phyloP scores from a whole-genome alignment of 306 rosid genomes.

The Canavalia gladiata region DNA sequence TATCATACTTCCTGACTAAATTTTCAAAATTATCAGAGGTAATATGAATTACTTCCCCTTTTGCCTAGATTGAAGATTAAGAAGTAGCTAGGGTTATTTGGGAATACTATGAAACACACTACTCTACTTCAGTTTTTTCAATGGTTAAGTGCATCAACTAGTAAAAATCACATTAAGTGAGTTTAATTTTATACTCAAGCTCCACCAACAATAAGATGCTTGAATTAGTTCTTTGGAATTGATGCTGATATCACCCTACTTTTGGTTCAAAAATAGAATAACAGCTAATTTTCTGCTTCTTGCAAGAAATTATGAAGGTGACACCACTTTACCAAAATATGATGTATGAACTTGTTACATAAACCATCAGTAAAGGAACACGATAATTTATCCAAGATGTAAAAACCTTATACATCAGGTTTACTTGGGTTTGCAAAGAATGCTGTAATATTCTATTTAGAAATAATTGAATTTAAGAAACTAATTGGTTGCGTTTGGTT shows the following conservation, averaged over 20 bases:
- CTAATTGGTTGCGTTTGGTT: slow-evolving; percentile 30
- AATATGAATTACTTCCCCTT: slow-evolving; percentile 40
- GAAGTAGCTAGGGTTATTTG: slow-evolving; percentile 30
- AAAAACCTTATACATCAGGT: slow-evolving; percentile 6
- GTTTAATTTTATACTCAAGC: slow-evolving; percentile 35
- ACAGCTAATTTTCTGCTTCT: slow-evolving; percentile 9
- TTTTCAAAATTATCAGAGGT: slow-evolving; percentile 84
- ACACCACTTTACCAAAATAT: slow-evolving; percentile 15
- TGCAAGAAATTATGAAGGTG: slow-evolving; percentile 15
- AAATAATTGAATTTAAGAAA: slow-evolving; percentile 7
- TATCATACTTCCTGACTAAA: slow-evolving; percentile 71
- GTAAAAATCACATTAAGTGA: slow-evolving; percentile 38
- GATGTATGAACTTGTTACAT: slow-evolving; percentile 4
- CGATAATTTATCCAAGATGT: slow-evolving; percentile 34
- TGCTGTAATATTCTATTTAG: slow-evolving; percentile 27
- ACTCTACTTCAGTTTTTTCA: slow-evolving; percentile 25
- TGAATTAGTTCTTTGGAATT: slow-evolving; percentile 34
- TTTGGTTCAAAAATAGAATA: slow-evolving; percentile 37
- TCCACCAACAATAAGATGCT: slow-evolving; percentile 34
- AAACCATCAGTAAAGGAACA: slow-evolving; percentile 7
- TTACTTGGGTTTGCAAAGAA: slow-evolving; percentile 20
- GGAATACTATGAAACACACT: slow-evolving; percentile 34
- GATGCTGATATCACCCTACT: slow-evolving; percentile 10
- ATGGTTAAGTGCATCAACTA: slow-evolving; percentile 33
- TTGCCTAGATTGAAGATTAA: slow-evolving; percentile 39